A percentile compares a stretch with the other conserved stretches of the same genome.
These are phyloP conservation scores for Pichia thaimueangensis DNA, from an alignment of 805 yeast genomes.

Conservation along the genomic window DNA sequence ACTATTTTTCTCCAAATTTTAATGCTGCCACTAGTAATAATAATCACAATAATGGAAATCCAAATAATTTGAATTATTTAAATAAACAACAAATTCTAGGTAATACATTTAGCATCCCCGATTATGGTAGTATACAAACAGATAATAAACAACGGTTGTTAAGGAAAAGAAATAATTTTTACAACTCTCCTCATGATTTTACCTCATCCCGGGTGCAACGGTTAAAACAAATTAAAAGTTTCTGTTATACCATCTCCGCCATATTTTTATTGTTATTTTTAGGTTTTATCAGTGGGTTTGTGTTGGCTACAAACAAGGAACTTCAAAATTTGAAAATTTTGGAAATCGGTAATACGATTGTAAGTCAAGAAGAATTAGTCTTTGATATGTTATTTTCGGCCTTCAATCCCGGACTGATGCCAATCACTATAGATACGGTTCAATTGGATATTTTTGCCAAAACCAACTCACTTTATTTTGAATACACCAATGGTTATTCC, in stretches of 20 bases:
- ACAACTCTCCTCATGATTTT: constrained; percentile 34
- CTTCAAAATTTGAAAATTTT: constrained; percentile 57
- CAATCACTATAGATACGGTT: constrained; percentile 54
- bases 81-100: constrained; percentile 8
- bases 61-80: constrained; percentile 3
- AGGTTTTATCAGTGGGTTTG: constrained; percentile 79
- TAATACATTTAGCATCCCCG: constrained; percentile 1
- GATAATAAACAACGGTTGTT: constrained; percentile 8
- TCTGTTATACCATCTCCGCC: constrained; percentile 38
- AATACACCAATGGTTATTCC: neutral
- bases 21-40: neutral
- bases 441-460: constrained; percentile 84
- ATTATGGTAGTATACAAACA: constrained; percentile 13
- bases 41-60: constrained; percentile 1
- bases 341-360: constrained; percentile 63
- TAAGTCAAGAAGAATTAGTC: constrained; percentile 77
- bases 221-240: constrained; percentile 25
- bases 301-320: constrained; percentile 82
- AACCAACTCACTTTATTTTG: constrained; percentile 38
- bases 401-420: constrained; percentile 79
- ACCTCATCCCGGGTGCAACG: constrained; percentile 28
- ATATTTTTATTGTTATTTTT: constrained; percentile 49
- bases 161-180: constrained; percentile 22
- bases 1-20: constrained; percentile 6
- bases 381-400: constrained; percentile 76